These are phyloP conservation scores for Hypoxylon sp. DNA, from an alignment of 2,329 filamentous ascomycete species.

Conservation along the genomic window DNA sequence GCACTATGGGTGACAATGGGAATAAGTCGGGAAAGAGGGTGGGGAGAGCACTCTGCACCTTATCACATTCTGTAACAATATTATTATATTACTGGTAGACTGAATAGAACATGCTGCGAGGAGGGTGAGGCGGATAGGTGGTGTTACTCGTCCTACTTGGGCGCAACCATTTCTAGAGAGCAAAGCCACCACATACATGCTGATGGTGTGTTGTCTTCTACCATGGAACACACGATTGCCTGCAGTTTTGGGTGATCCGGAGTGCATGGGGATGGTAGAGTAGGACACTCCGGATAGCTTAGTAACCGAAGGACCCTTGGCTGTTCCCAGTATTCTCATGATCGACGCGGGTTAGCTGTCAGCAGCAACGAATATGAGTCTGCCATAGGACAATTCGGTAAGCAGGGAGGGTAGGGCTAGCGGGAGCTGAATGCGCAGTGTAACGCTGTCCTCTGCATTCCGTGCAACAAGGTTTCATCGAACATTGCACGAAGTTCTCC, in stretches of 20 bases:
- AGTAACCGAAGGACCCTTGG: conserved; percentile 25
- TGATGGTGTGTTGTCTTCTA: conserved; percentile 15
- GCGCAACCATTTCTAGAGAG: neutral
- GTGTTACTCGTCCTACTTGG: conserved; percentile 27
- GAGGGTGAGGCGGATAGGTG: neutral
- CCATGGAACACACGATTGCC: conserved; percentile 22
- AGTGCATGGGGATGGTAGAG: neutral
- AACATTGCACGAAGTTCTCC: neutral
- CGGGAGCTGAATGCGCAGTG: conserved; percentile 43
- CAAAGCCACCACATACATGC: conserved; percentile 9
- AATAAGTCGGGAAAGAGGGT: conserved; percentile 3
- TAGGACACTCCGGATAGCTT: conserved; percentile 19
- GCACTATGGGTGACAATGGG: conserved; percentile 9
- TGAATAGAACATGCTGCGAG: conserved; percentile 5
- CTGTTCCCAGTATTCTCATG: conserved; percentile 15
- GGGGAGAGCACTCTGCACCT: conserved; percentile 6
- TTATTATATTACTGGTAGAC: conserved; percentile 8
- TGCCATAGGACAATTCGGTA: conserved; percentile 17
- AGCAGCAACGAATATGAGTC: conserved; percentile 20
- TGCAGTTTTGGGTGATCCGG: neutral
- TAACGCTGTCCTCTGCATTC: conserved; percentile 31
- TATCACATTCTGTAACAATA: conserved; percentile 23
- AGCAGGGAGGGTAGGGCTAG: conserved; percentile 26
- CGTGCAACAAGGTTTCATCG: conserved; percentile 17
- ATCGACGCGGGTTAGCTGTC: conserved; percentile 25